These are phyloP conservation scores for Hanseniaspora gamundiae DNA, from an alignment of 1,139 yeast species.

Conservation along the genomic window DNA sequence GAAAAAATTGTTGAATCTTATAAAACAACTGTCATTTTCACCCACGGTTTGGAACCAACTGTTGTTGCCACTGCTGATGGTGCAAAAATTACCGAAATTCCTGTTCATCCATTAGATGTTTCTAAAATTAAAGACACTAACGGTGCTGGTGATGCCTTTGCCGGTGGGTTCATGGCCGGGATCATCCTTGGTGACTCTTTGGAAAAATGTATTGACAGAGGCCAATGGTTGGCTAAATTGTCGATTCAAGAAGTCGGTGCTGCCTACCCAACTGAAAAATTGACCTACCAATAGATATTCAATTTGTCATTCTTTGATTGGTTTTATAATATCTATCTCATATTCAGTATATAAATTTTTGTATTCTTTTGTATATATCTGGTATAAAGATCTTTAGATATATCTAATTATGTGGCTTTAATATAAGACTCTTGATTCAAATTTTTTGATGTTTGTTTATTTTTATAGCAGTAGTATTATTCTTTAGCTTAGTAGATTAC, in stretches of 20 bases:
- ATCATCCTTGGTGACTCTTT: conserved; percentile 63
- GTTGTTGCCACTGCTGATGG: conserved; percentile 50
- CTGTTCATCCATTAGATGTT: conserved; percentile 60
- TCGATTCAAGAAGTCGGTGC: conserved; percentile 94
- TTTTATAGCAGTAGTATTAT: too few relatives aligned
- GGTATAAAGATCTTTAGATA: too few relatives aligned
- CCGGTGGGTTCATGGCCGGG: conserved; percentile 93
- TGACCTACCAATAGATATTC: conserved; percentile 1
- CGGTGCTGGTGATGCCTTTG: conserved; percentile 99
- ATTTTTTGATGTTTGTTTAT: too few relatives aligned
- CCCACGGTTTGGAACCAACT: conserved; percentile 89
- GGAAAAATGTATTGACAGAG: conserved; percentile 58
- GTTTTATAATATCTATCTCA: not conserved
- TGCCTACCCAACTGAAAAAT: conserved; percentile 71
- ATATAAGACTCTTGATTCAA: too few relatives aligned
- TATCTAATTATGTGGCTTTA: too few relatives aligned
- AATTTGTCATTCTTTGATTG: not conserved
- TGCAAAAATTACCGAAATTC: conserved; percentile 37
- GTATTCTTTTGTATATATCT: too few relatives aligned
- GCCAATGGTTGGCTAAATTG: conserved; percentile 93
- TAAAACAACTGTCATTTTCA: conserved; percentile 74
- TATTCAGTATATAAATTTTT: not conserved
- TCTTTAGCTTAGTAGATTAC: too few relatives aligned
- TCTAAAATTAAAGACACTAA: conserved; percentile 77
- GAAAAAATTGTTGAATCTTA: conserved; percentile 51